Conservation (phyloP, 148 eudicot genomes). For the Silene conica region DNA sequence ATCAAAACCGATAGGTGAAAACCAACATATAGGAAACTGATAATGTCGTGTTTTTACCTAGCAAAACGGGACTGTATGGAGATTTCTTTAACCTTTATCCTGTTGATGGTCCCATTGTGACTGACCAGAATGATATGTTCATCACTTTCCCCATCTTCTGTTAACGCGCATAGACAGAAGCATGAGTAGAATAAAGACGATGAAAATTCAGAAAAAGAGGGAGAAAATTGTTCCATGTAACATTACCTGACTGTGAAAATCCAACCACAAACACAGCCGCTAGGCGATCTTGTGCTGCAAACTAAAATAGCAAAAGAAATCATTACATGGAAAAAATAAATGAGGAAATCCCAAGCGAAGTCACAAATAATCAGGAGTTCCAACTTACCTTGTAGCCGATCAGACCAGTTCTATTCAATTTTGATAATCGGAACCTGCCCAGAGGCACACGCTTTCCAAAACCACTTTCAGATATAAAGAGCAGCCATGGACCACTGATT, state of each 20-base stretch:
- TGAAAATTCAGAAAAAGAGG: neutral
- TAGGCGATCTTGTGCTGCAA: conserved; percentile 81
- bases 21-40: neutral
- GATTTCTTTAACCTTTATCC: conserved; percentile 87
- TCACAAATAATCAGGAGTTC: conserved; percentile 1
- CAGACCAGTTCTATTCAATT: conserved; percentile 73
- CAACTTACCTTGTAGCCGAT: conserved; percentile 78
- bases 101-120: conserved; percentile 90
- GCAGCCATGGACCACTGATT: conserved; percentile 71
- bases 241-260: conserved; percentile 70
- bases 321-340: neutral
- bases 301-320: conserved; percentile 36
- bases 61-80: conserved; percentile 90
- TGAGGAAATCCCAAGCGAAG: too few relatives aligned
- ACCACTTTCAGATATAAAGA: conserved; percentile 90
- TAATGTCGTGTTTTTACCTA: conserved; percentile 55
- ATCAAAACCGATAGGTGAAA: neutral
- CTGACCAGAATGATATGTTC: conserved; percentile 93
- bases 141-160: conserved; percentile 98
- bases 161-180: conserved; percentile 8
- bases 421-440: conserved; percentile 63
- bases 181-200: neutral
- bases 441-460: conserved; percentile 92
- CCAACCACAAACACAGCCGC: conserved; percentile 95
- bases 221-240: neutral